Base-by-base conservation (phyloP, 805 yeast species). In the Maudiozyma serrabonitensis region DNA sequence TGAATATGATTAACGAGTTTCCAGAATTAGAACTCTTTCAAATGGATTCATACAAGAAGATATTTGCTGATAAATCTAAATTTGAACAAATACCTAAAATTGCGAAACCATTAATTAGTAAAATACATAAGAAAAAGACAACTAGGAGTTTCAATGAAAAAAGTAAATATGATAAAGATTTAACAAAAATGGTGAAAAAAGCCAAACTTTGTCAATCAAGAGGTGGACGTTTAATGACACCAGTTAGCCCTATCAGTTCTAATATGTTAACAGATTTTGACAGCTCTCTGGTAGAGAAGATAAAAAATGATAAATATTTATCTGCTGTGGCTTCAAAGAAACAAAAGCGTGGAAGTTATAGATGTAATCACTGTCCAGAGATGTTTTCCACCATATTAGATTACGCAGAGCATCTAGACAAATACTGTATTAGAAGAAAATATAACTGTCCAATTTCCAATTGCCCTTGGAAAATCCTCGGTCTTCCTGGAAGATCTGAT, bases 381-480 rank as follows among this genome's bases (percentile, higher is more conserved):
- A 62, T 61, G 18, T 75, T 74, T 55, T 51, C 68, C 6, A 68
- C 69, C 11, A 56, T 75, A 8, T 61, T 66, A 15, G 67, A 64
- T 15, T 67, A 70, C 43, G 75, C 76, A 0, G 50, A 57, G 13
- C 81, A 77, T 54, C 54, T 77, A 52, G 81, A 77, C 56, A 66
- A 66, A 41, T 62, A 50, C 50, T 58, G 69, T 34, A 62, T 73
- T 13, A 58, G 55, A 12, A 61, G 80, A 43, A 67, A 66, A 13
- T 70, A 61, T 58, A 74, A 73, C 46, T 77, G 81, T 51, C 76
- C 76, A 1, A 67, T 71, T 46, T 55, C 59, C 18, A 64, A 68
- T 18, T 76, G 81, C 55, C 75, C 76, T 2, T 77, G 79, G 75
- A 69, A 70, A 35, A 64, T 74, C 3, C 57, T 76, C 15, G 81